Evolutionary conservation across 2,329 filamentous ascomycete genomes (phyloP).

Genomic region (Tolypocladium amazonense): DNA sequence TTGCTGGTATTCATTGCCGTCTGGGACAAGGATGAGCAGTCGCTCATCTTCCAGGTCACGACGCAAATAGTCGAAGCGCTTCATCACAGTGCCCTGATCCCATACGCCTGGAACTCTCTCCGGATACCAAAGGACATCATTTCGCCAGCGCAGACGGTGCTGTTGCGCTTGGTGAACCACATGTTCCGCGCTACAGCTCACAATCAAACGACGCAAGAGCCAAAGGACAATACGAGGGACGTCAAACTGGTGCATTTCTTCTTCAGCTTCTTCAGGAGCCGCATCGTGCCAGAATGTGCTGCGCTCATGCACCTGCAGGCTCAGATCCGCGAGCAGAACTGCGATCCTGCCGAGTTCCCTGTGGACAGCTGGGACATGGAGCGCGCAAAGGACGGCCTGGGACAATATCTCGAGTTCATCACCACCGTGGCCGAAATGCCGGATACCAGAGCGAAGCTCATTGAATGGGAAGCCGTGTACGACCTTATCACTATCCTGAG

Average conservation of each 20-base stretch:
- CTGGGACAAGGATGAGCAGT: conserved; percentile 89
- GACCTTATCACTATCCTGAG: conserved; percentile 81
- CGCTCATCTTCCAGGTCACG: conserved; percentile 93
- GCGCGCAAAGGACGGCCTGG: conserved; percentile 85
- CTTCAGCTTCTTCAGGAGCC: conserved; percentile 82
- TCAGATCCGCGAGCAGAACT: conserved; percentile 68
- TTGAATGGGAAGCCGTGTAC: conserved; percentile 85
- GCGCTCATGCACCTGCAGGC: conserved; percentile 91
- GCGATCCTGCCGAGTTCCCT: conserved; percentile 78
- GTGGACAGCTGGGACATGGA: conserved; percentile 98
- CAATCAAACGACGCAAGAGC: conserved; percentile 31
- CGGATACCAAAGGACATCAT: conserved; percentile 93
- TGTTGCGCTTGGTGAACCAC: conserved; percentile 81
- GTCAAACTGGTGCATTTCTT: conserved; percentile 72
- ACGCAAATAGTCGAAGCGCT: conserved; percentile 92
- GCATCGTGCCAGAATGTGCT: conserved; percentile 87
- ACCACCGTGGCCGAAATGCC: conserved; percentile 79
- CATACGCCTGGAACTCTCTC: conserved; percentile 85
- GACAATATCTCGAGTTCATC: conserved; percentile 90
- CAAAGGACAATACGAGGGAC: conserved; percentile 44
- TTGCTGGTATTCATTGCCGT: conserved; percentile 93
- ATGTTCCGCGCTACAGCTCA: conserved; percentile 58
- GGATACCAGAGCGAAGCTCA: conserved; percentile 72
- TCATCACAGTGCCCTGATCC: conserved; percentile 77
- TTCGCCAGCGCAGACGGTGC: conserved; percentile 85